A percentile compares a stretch with the other conserved stretches of the same genome.
phyloP scores from a whole-genome alignment of 305 asterid genomes.

The Striga hermonthica region DNA sequence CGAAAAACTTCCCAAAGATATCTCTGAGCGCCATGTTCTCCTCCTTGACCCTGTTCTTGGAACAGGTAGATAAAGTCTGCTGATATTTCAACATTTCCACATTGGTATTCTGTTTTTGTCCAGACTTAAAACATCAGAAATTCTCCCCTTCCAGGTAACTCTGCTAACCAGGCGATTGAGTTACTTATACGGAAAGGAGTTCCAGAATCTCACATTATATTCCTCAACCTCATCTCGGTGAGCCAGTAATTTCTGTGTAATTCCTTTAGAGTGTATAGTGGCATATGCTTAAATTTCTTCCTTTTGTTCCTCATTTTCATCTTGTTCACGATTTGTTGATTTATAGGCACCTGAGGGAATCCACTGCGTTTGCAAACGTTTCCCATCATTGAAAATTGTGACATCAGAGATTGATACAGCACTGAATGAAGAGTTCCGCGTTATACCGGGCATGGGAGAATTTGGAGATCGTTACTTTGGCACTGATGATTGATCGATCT shows the following conservation, averaged over 20 bases:
- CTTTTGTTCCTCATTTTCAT: neutral
- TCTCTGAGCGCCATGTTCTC: conserved; percentile 88
- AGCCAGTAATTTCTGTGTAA: conserved; percentile 32
- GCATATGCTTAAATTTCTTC: conserved; percentile 8
- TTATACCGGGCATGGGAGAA: conserved; percentile 94
- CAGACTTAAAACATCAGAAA: conserved; percentile 4
- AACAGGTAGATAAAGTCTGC: conserved; percentile 55
- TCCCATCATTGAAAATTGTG: conserved; percentile 81
- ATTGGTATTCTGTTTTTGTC: neutral
- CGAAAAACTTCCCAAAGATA: conserved; percentile 93
- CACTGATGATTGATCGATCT: conserved; percentile 66
- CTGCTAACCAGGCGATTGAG: conserved; percentile 98
- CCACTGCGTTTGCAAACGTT: conserved; percentile 78
- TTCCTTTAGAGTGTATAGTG: too few relatives aligned
- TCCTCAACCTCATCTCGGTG: conserved; percentile 95
- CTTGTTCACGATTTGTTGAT: neutral
- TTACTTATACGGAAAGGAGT: conserved; percentile 92
- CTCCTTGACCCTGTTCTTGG: conserved; percentile 98
- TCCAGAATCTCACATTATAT: conserved; percentile 92
- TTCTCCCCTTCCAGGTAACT: conserved; percentile 64
- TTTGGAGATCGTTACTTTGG: conserved; percentile 98
- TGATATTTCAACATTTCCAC: conserved; percentile 13
- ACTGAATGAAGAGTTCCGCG: conserved; percentile 76
- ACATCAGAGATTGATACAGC: conserved; percentile 90
- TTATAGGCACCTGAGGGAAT: conserved; percentile 92